Base-by-base conservation (phyloP, 768 basidiomycete species). In the Lactarius hatsudake region DNA sequence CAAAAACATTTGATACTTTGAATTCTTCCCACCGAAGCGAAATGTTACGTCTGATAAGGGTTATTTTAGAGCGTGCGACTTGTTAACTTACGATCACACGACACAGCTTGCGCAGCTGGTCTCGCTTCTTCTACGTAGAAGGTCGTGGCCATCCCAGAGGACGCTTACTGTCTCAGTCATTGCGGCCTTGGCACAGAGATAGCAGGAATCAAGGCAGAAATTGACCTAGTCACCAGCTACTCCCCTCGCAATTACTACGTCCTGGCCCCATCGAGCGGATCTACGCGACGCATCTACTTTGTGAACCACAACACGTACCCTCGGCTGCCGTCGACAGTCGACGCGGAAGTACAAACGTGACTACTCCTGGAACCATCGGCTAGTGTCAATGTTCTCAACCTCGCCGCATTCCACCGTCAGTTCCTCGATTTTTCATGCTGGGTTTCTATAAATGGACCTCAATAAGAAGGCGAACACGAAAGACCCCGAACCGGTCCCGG, bases 301-400 rank as follows among this genome's bases (percentile, higher is more conserved):
- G 85, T 87, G 23, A 85, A 96, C 74, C 91, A 94, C 76, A 91
- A 83, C 72, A 83, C 89, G 0, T 94, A 40, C 38, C 94, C 94
- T 5, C 85, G 94, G 58, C 83, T 40, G 88, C 93, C 94, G 0
- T 88, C 86, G 1, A 85, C 88, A 67, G 80, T 94, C 58, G 93
- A 94, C 73, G 87, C 91, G 70, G 92, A 87, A 96, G 77, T 96
- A 95, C 79, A 95, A 96, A 78, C 88, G 93, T 68, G 93, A 96
- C 78, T 96, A 95, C 76, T 81, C 60, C 84, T 84, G 94, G 67
- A 89, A 87, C 71, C 74, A 88, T 90, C 48, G 90, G 90, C 23
- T 5, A 1, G 2, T 28, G 26, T 28, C 26, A 28, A 88, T 57
- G 82, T 84, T 55, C 78, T 91, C 65, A 90, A 89, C 23, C 80